Evolutionary conservation across 1,284 basidiomycete species (phyloP).

Genomic region (Cutaneotrichosporon mucoides): DNA sequence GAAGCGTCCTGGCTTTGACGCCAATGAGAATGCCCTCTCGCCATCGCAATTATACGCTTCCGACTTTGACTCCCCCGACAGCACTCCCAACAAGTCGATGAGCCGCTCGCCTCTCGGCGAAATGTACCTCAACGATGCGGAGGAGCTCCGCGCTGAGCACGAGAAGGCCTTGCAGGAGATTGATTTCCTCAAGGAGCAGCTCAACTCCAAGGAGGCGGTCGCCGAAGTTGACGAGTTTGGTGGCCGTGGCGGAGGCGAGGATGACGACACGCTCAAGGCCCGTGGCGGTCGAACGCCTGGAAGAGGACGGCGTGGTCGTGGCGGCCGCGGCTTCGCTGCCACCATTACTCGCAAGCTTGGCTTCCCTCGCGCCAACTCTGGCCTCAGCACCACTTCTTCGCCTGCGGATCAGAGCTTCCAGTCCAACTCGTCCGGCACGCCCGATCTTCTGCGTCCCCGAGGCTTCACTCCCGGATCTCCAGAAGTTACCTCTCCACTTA

Average conservation of each 20-base stretch:
- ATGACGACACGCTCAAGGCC: conserved; percentile 10
- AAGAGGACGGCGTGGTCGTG: conserved; percentile 38
- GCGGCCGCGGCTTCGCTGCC: conserved; percentile 31
- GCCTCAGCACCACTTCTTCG: conserved; percentile 14
- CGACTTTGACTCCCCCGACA: conserved; percentile 60
- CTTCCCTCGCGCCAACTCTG: conserved; percentile 31
- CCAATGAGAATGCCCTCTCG: conserved; percentile 54
- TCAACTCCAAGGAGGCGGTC: conserved; percentile 9
- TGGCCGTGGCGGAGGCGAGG: conserved; percentile 3
- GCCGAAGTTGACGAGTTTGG: conserved; percentile 37
- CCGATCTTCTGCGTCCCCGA: conserved; percentile 38
- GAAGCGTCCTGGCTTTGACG: conserved; percentile 59
- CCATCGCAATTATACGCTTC: conserved; percentile 46
- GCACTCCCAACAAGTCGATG: conserved; percentile 53
- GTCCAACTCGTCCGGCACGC: conserved; percentile 39
- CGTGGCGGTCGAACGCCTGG: conserved; percentile 33
- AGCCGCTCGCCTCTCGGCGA: conserved; percentile 43
- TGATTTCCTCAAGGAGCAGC: conserved; percentile 31
- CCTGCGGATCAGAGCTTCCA: conserved; percentile 38
- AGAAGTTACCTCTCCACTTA: conserved; percentile 15
- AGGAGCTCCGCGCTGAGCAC: conserved; percentile 43
- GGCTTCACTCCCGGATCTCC: conserved; percentile 13
- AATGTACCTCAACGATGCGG: conserved; percentile 44
- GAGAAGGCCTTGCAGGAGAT: conserved; percentile 42
- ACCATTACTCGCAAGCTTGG: conserved; percentile 40